Conservation (phyloP, 305 asterid genomes). For the Fraxinus baroniana region DNA sequence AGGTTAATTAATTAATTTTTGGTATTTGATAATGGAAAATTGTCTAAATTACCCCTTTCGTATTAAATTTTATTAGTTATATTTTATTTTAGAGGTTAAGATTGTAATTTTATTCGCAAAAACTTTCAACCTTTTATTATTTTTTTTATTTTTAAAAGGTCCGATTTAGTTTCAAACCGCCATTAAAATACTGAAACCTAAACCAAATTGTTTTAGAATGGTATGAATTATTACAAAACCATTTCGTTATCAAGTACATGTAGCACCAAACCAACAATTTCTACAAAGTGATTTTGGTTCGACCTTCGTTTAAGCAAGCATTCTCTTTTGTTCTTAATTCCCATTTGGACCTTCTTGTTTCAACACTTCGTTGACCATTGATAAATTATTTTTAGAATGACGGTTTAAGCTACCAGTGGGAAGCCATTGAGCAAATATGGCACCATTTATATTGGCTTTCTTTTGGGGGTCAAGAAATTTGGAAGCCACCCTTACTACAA, state of each 20-base stretch:
- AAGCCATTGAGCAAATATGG: not conserved
- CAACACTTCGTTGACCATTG: not conserved
- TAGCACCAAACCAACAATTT: not conserved
- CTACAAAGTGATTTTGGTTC: not conserved
- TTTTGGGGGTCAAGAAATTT: not conserved
- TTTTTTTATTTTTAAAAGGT: not conserved
- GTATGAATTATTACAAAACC: not conserved
- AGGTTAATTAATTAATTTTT: too few species aligned
- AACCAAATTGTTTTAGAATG: not conserved
- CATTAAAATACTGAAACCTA: not conserved
- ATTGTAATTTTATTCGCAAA: not conserved
- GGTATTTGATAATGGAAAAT: not conserved
- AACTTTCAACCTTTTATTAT: not conserved
- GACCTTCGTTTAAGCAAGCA: not conserved
- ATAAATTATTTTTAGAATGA: constrained; percentile 6
- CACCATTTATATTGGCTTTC: not conserved
- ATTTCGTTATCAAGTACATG: not conserved
- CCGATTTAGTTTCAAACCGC: not conserved
- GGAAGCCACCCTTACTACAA: not conserved
- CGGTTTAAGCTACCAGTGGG: not conserved
- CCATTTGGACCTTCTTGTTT: not conserved
- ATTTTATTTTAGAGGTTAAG: not conserved
- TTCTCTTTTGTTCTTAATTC: not conserved
- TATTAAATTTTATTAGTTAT: too few species aligned
- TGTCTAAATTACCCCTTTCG: not conserved